Base-by-base conservation (phyloP, 2,329 filamentous ascomycete genomes). In the Zasmidium citrigriseum region DNA sequence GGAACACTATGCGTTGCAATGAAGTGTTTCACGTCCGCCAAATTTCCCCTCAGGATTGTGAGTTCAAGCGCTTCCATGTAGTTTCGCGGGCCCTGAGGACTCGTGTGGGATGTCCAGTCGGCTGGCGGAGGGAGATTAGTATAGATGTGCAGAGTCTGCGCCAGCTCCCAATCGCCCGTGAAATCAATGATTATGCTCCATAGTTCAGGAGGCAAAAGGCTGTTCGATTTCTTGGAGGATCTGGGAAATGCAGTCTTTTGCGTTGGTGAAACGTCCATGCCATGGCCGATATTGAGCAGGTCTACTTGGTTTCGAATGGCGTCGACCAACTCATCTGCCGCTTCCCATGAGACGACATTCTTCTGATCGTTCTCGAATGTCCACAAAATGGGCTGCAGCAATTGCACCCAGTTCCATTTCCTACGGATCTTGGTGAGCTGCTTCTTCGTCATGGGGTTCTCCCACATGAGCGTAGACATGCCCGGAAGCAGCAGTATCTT, bases 391-490 rank as follows among this genome's bases (percentile, higher is more conserved):
- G 93, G 91, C 45, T 89, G 82, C 72, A 96, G 83, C 46, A 95
- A 86, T 61, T 89, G 84, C 53, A 96, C 85, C 91, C 91, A 96
- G 54, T 87, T 88, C 91, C 91, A 96, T 72, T 91, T 93, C 62
- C 86, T 81, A 63, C 88, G 83, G 45, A 96, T 85, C 75, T 96
- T 95, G 74, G 85, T 89, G 60, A 96, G 82, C 71, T 96, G 92
- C 68, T 91, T 89, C 77, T 90, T 90, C 16, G 91, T 96, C 77
- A 93, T 87, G 2, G 92, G 91, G 68, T 95, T 92, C 70, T 93
- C 87, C 91, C 91, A 96, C 86, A 93, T 92, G 60, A 89, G 83
- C 1, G 86, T 86, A 29, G 90, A 93, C 92, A 97, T 96, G 64
- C 90, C 91, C 0, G 93, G 92, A 5, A 96, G 87, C 57, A 97